Evolutionary conservation across 2,329 filamentous ascomycete species (phyloP), one percentile per base, ranked within the genome.

Genomic region (Hypoxylon sp.): DNA sequence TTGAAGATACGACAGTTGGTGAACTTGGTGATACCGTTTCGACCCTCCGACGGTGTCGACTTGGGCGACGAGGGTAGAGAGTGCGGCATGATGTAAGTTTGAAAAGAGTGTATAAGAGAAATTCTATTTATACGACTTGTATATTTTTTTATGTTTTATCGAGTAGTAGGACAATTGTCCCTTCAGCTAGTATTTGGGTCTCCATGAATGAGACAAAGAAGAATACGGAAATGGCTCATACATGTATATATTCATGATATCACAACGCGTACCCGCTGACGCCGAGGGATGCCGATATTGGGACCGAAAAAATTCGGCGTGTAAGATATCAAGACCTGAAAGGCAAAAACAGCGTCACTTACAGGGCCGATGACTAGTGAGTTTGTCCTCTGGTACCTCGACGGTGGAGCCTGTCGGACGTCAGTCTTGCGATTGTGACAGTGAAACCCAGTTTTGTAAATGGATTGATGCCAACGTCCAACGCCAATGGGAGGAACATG

Each of bases 1-100:
- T 88, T 89, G 63, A 95, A 83, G 25, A 97, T 82, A 53, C 91
- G 89, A 77, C 94, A 97, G 81, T 97, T 97, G 74, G 92, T 96
- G 78, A 97, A 91, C 77, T 95, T 96, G 75, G 91, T 94, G 76
- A 97, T 90, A 74, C 85, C 76, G 41, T 77, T 78, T 52, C 71
- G 70, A 19, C 75, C 84, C 68, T 83, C 83, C 30, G 74, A 80
- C 50, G 79, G 78, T 53, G 82, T 83, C 43, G 84, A 84, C 81
- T 86, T 87, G 47, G 71, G 80, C 34, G 76, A 75, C 21, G 71
- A 73, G 37, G 74, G 74, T 57, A 76, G 65, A 9, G 71, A 76
- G 70, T 77, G 75, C 32, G 76, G 73, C 79, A 75, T 73, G 61
- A 62, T 63, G 72, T 55, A 30, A 34, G 30, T 41, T 3, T 3